Base-by-base conservation (phyloP, 2,329 filamentous ascomycete species). In the Pyrenochaeta sp. region DNA sequence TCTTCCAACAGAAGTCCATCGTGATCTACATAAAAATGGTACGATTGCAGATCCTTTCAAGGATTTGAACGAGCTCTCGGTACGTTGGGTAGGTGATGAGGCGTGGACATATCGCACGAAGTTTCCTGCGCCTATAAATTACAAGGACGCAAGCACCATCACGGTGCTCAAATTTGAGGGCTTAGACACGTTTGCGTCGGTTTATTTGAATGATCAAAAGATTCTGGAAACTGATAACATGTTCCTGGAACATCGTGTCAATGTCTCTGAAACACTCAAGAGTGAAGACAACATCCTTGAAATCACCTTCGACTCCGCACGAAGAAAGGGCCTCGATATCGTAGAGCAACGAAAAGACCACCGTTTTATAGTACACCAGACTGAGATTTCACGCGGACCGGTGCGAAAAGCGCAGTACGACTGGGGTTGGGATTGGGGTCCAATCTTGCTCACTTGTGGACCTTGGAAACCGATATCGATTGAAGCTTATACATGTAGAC, bases 391-490 rank as follows among this genome's bases (percentile, higher is more conserved):
- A 71, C 80, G 74, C 61, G 84, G 73, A 36, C 84, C 83, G 64
- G 77, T 84, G 62, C 49, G 85, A 73, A 81, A 81, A 59, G 78
- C 79, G 15, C 79, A 82, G 49, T 81, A 81, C 54, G 79, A 82
- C 55, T 81, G 73, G 74, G 79, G 79, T 2, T 82, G 79, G 79
- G 79, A 81, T 31, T 81, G 80, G 80, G 79, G 79, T 7, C 79
- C 80, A 20, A 72, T 81, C 3, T 66, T 82, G 15, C 78, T 76
- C 48, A 79, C 79, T 5, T 79, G 78, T 53, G 79, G 80, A 4
- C 78, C 78, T 14, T 94, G 90, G 90, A 82, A 88, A 55, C 86
- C 88, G 1, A 83, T 93, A 27, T 82, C 83, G 41, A 81, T 94
- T 2, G 90, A 93, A 63, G 81, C 89, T 1, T 93, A 88, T 69